These are phyloP conservation scores for Scutellaria minor DNA, from an alignment of 257 asterid species.

Conservation along the genomic window DNA sequence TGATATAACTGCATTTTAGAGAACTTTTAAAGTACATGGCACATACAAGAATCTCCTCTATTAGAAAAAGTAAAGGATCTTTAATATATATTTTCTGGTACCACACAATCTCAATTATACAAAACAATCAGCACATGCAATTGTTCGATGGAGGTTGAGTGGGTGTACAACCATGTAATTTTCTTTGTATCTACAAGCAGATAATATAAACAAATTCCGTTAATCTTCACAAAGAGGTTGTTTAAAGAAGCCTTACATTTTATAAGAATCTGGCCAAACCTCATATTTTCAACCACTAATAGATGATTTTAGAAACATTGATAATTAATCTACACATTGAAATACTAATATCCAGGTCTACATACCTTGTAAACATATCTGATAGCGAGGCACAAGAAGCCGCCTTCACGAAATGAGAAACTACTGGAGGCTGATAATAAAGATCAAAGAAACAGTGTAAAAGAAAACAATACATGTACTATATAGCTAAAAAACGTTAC, in stretches of 20 bases:
- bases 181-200: background rate
- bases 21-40: background rate
- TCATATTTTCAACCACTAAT: constrained; percentile 8
- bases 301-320: constrained; percentile 3
- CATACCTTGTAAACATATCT: constrained; percentile 83
- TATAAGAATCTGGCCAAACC: background rate
- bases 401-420: constrained; percentile 72
- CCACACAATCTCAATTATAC: background rate
- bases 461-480: background rate
- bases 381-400: constrained; percentile 87
- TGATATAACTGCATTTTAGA: background rate
- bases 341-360: constrained; percentile 24
- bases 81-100: background rate
- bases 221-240: background rate
- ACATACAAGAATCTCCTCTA: background rate
- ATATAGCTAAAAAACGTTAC: background rate
- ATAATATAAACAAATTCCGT: background rate
- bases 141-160: background rate
- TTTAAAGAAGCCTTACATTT: background rate
- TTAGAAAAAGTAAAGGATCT: background rate
- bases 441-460: constrained; percentile 35
- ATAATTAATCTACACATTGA: background rate
- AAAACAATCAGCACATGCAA: background rate
- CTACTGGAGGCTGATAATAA: constrained; percentile 56
- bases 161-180: background rate